phyloP scores from a whole-genome alignment of 164 flowering plant genomes.

The Berberis vulgaris region DNA sequence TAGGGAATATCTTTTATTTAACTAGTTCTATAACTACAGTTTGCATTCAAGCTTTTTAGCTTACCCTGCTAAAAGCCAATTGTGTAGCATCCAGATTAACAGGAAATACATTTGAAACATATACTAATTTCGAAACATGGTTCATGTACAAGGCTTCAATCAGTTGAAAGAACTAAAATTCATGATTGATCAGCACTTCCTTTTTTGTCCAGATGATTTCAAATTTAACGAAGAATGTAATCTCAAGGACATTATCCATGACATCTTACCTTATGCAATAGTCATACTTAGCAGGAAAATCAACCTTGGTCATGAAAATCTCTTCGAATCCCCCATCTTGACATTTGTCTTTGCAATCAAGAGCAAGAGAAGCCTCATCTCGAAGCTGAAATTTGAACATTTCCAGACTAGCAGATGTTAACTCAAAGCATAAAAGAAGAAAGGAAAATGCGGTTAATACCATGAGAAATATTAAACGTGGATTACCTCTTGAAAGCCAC shows the following conservation, averaged over 20 bases:
- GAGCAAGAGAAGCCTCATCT: slow-evolving; percentile 63
- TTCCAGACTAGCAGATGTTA: slow-evolving; percentile 1
- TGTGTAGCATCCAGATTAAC: too few species aligned
- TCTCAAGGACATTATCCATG: not conserved
- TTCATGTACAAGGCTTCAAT: too few species aligned
- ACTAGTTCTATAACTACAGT: too few species aligned
- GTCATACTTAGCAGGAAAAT: slow-evolving; percentile 77
- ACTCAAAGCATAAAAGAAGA: not conserved
- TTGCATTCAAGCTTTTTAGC: too few species aligned
- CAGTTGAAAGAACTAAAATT: too few species aligned
- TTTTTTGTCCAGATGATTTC: too few species aligned
- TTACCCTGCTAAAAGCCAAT: too few species aligned
- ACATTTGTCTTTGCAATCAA: slow-evolving; percentile 48
- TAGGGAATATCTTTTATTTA: too few species aligned
- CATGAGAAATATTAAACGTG: not conserved
- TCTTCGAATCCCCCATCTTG: slow-evolving; percentile 74
- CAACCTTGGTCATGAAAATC: slow-evolving; percentile 64
- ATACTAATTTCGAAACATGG: too few species aligned
- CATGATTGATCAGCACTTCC: too few species aligned
- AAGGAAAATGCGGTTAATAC: not conserved
- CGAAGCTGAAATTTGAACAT: slow-evolving; percentile 45
- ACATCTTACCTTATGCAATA: slow-evolving; percentile 53
- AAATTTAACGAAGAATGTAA: too few species aligned
- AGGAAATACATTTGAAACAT: too few species aligned
- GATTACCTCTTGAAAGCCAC: slow-evolving; percentile 63